These are phyloP conservation scores for Blepharisma japonicum DNA, from an alignment of 73 alveolate genomes.

Conservation along the genomic window DNA sequence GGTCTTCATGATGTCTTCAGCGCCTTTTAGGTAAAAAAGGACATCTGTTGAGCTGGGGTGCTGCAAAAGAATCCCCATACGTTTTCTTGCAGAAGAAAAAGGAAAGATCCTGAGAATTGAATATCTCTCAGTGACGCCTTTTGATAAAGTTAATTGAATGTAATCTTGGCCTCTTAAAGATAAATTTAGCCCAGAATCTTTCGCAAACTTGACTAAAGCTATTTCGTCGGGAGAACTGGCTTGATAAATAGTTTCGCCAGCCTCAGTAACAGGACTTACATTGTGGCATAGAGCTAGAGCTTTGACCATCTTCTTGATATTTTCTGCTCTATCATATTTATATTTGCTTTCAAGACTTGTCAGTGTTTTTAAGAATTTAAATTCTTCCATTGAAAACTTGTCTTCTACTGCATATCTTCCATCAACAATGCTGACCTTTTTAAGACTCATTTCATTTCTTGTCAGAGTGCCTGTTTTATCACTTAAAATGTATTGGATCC, in stretches of 20 bases:
- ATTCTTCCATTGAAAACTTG: not conserved
- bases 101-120: constrained; percentile 84
- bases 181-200: constrained; percentile 63
- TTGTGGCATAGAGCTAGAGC: constrained; percentile 88
- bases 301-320: constrained; percentile 75
- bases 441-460: constrained; percentile 88
- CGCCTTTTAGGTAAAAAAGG: constrained; percentile 89
- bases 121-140: constrained; percentile 64
- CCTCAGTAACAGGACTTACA: constrained; percentile 80
- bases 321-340: constrained; percentile 57
- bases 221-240: constrained; percentile 95
- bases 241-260: constrained; percentile 62
- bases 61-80: constrained; percentile 91
- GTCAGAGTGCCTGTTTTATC: constrained; percentile 97
- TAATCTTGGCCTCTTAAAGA: constrained; percentile 56
- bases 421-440: constrained; percentile 37
- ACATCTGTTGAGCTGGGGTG: constrained; percentile 59
- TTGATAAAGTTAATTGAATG: constrained; percentile 54
- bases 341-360: not conserved
- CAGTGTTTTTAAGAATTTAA: not conserved
- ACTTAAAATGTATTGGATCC: constrained; percentile 73
- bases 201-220: constrained; percentile 91
- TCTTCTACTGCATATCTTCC: not conserved
- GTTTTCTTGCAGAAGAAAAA: constrained; percentile 77
- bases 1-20: constrained; percentile 92